Base-by-base conservation (phyloP, 345 rosid genomes). In the Lepidium aucheri region DNA sequence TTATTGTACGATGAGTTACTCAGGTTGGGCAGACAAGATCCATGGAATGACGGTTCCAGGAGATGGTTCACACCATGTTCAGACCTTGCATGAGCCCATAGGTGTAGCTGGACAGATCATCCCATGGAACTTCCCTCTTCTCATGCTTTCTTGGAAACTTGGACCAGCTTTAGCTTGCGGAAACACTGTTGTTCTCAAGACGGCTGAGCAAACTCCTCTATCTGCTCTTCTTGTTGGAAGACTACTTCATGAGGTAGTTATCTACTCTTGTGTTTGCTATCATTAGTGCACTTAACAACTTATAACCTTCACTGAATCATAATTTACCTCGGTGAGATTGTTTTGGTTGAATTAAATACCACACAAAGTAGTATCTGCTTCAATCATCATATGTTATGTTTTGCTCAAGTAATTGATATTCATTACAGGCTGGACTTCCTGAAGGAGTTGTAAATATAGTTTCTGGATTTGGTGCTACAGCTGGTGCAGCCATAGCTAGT, bases 11-110 rank as follows among this genome's bases (percentile, higher is more conserved):
- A 33, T 53, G 71, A 50, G 33, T 56, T 76, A 63, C 38, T 63
- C 70, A 93, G 98, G 98, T 65, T 90, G 97, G 94, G 91, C 96
- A 12, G 98, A 93, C 67, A 93, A 93, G 84, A 93, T 90, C 57
- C 98, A 90, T 50, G 98, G 98, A 38, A 77, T 93, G 65, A 90
- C 91, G 2, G 71, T 80, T 72, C 96, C 84, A 45, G 87, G 84
- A 46, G 98, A 90, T 69, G 90, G 98, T 39, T 65, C 70, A 18
- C 49, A 85, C 79, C 94, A 84, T 60, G 85, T 93, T 52, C 97
- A 93, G 57, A 86, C 90, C 12, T 68, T 90, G 54, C 97, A 90
- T 24, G 98, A 93, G 71, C 97, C 98, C 8, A 83, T 90, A 43
- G 98, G 98, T 58, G 98, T 93, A 54, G 94, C 83, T 8, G 98